A percentile compares a stretch with the other conserved stretches of the same genome.
These are phyloP conservation scores for Ganoderma sinense DNA, from an alignment of 1,284 basidiomycete species.

Conservation along the genomic window DNA sequence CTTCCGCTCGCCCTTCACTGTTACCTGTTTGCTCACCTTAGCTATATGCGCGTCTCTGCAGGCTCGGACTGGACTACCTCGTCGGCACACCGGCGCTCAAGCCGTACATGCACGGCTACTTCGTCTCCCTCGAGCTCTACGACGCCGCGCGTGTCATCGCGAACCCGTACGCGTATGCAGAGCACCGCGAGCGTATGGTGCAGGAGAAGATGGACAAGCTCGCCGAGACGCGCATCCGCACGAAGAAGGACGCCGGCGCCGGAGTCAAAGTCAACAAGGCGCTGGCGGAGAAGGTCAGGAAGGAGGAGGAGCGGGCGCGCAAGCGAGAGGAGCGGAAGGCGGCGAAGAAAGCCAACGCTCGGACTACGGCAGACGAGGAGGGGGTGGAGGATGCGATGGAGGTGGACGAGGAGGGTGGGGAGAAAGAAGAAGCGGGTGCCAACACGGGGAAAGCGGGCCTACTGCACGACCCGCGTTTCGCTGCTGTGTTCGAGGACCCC, in stretches of 20 bases:
- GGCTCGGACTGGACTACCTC: slow-evolving; percentile 93
- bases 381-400: slow-evolving; percentile 51
- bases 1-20: slow-evolving; percentile 2
- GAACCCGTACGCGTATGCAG: slow-evolving; percentile 95
- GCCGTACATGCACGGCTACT: slow-evolving; percentile 99
- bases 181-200: slow-evolving; percentile 90
- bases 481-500: slow-evolving; percentile 92
- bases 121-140: slow-evolving; percentile 94
- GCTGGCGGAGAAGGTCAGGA: slow-evolving; percentile 86
- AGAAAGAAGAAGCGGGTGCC: slow-evolving; percentile 45
- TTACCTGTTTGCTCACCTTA: slow-evolving; percentile 4
- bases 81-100: slow-evolving; percentile 94
- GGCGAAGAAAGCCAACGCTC: slow-evolving; percentile 50
- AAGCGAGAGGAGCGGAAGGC: slow-evolving; percentile 69
- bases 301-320: slow-evolving; percentile 75
- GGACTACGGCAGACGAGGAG: slow-evolving; percentile 42
- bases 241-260: slow-evolving; percentile 60
- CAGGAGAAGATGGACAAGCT: slow-evolving; percentile 93
- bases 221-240: slow-evolving; percentile 91
- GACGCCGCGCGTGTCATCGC: slow-evolving; percentile 95
- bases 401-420: slow-evolving; percentile 47
- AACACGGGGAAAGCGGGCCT: slow-evolving; percentile 55
- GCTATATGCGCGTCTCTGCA: slow-evolving; percentile 37
- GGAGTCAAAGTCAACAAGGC: slow-evolving; percentile 89
- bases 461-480: slow-evolving; percentile 90